These are phyloP conservation scores for Globisporangium paroecandrum DNA, from an alignment of 352 stramenopile genomes.

Conservation along the genomic window DNA sequence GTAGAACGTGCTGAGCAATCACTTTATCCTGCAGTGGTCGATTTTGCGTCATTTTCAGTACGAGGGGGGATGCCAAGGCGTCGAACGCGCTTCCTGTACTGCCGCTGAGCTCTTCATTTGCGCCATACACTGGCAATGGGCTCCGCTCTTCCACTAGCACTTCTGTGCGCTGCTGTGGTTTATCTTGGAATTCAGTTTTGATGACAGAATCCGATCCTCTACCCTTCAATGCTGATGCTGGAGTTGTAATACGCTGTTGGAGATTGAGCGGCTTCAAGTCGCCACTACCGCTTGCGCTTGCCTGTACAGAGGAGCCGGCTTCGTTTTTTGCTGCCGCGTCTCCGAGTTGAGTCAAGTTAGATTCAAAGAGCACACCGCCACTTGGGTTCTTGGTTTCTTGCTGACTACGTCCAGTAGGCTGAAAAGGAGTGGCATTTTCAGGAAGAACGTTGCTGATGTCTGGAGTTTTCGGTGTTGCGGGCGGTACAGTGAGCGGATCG, in stretches of 20 bases:
- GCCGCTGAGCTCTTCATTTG: not conserved
- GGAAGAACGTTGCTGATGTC: not conserved
- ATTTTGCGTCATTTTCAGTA: conserved; percentile 29
- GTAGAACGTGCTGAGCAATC: conserved; percentile 55
- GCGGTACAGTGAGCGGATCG: conserved; percentile 2
- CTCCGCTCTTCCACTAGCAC: not conserved
- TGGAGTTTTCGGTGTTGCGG: conserved; percentile 6
- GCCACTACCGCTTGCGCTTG: not conserved
- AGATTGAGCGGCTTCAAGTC: not conserved
- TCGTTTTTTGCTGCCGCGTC: not conserved
- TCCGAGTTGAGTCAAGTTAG: not conserved
- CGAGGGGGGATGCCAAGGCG: conserved; percentile 27
- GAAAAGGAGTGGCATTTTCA: not conserved
- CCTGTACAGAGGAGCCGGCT: not conserved
- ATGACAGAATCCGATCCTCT: not conserved
- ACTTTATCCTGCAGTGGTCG: conserved; percentile 36
- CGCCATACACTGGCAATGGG: not conserved
- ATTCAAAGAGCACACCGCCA: not conserved
- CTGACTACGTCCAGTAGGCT: not conserved
- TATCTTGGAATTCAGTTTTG: not conserved
- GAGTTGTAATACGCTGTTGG: not conserved
- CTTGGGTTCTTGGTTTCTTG: conserved; percentile 1
- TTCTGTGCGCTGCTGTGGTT: not conserved
- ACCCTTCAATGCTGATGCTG: not conserved
- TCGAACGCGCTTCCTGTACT: conserved; percentile 6